Percentiles rank a stretch among this genome's conserved stretches.
phyloP scores from a whole-genome alignment of 331 rosid species.

The Quercus lobata region DNA sequence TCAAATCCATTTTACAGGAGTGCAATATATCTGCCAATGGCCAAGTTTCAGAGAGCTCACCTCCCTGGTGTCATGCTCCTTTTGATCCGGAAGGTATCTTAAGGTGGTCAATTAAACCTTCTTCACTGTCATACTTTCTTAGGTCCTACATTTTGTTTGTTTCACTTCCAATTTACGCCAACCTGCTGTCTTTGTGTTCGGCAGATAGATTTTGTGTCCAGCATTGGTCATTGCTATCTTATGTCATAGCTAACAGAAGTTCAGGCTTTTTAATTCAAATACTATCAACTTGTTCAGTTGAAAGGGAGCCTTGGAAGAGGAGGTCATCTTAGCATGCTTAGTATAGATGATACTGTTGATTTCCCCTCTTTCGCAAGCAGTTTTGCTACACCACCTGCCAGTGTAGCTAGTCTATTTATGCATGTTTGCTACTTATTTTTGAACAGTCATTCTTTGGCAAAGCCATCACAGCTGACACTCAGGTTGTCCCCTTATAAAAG shows the following conservation, averaged over 20 bases:
- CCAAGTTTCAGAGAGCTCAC: constrained; percentile 61
- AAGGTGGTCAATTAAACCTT: constrained; percentile 51
- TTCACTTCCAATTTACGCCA: background rate
- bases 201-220: background rate
- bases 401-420: background rate
- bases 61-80: constrained; percentile 89
- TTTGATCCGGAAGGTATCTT: constrained; percentile 96
- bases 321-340: background rate
- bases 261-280: background rate
- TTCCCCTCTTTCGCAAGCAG: no score
- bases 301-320: background rate
- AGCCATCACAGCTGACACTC: background rate
- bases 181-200: background rate
- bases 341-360: background rate
- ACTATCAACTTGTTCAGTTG: background rate
- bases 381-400: no score
- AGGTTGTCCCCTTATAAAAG: background rate
- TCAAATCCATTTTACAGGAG: constrained; percentile 53
- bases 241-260: background rate
- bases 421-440: background rate
- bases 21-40: constrained; percentile 56
- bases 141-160: background rate
- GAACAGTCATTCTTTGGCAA: background rate
- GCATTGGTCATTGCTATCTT: background rate
- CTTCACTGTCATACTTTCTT: background rate